A percentile compares a stretch with the other conserved stretches of the same genome.
phyloP scores from a whole-genome alignment of 2,329 filamentous ascomycete species.

The Colletotrichum cordylinicola region DNA sequence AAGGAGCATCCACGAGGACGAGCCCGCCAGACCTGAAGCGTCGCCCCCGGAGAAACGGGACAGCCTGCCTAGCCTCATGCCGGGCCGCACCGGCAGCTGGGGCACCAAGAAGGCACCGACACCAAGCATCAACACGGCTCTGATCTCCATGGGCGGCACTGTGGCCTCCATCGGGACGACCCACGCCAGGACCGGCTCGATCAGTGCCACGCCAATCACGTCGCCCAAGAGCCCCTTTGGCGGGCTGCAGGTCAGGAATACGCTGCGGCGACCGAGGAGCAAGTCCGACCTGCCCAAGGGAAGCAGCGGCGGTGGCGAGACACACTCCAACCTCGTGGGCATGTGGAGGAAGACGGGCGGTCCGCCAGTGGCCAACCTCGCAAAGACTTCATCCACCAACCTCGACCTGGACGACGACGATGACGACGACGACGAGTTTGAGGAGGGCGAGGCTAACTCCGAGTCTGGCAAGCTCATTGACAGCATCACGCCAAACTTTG shows the following conservation, averaged over 20 bases:
- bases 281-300: slow-evolving; percentile 57
- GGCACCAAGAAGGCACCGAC: slow-evolving; percentile 51
- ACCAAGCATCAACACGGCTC: slow-evolving; percentile 64
- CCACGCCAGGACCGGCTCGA: slow-evolving; percentile 65
- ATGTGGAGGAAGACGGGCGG: slow-evolving; percentile 61
- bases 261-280: slow-evolving; percentile 60
- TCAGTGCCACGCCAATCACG: slow-evolving; percentile 58
- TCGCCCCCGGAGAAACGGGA: slow-evolving; percentile 45
- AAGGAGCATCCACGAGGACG: slow-evolving; percentile 46
- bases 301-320: slow-evolving; percentile 27
- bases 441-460: slow-evolving; percentile 66
- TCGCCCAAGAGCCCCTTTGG: slow-evolving; percentile 60
- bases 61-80: slow-evolving; percentile 51
- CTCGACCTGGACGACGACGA: slow-evolving; percentile 53
- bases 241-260: slow-evolving; percentile 50
- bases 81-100: slow-evolving; percentile 57
- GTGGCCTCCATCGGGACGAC: slow-evolving; percentile 62
- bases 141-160: slow-evolving; percentile 60
- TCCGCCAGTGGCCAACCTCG: slow-evolving; percentile 56
- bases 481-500: slow-evolving; percentile 72
- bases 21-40: slow-evolving; percentile 31
- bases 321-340: slow-evolving; percentile 47
- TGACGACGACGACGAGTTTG: slow-evolving; percentile 64
- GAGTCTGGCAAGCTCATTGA: slow-evolving; percentile 69
- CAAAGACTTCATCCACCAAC: slow-evolving; percentile 32